phyloP scores from a whole-genome alignment of 768 basidiomycete species.

The Symmetrospora coprosmae region DNA sequence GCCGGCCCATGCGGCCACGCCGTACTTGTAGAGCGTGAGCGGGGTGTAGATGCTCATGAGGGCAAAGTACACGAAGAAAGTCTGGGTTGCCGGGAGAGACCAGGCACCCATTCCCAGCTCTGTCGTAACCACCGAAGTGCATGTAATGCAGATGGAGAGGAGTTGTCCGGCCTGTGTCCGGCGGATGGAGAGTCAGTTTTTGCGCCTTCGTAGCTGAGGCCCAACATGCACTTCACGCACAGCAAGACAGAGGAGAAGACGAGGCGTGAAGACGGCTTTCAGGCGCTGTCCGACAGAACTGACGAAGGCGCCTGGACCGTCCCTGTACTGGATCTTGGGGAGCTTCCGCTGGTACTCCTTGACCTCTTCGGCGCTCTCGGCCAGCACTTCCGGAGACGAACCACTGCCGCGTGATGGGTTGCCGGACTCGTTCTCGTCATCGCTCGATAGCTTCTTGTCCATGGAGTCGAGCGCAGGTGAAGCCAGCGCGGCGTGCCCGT shows the following conservation, averaged over 20 bases:
- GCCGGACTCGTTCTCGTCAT: neutral
- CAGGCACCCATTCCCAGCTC: conserved; percentile 28
- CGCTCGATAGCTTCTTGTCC: neutral
- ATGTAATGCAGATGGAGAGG: conserved; percentile 29
- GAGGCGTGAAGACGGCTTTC: neutral
- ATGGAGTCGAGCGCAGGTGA: neutral
- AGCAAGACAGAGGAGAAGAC: conserved; percentile 6
- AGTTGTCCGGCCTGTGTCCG: conserved; percentile 25
- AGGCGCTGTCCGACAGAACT: neutral
- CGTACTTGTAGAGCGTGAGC: conserved; percentile 31
- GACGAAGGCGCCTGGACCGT: conserved; percentile 6
- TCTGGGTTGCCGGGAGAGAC: conserved; percentile 23
- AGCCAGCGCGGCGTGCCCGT: no score
- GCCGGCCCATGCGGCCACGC: conserved; percentile 26
- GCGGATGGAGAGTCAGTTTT: neutral
- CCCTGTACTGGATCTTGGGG: neutral
- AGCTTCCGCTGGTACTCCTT: neutral
- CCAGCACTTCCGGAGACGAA: neutral
- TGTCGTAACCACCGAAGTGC: conserved; percentile 28
- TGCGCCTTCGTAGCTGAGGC: neutral
- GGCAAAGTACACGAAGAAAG: conserved; percentile 27
- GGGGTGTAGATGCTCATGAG: conserved; percentile 29
- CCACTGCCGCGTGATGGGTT: neutral
- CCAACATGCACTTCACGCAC: neutral
- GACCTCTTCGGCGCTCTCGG: neutral